Base-by-base conservation (phyloP, 2,329 filamentous ascomycete genomes). In the Clathrospora elynae region DNA sequence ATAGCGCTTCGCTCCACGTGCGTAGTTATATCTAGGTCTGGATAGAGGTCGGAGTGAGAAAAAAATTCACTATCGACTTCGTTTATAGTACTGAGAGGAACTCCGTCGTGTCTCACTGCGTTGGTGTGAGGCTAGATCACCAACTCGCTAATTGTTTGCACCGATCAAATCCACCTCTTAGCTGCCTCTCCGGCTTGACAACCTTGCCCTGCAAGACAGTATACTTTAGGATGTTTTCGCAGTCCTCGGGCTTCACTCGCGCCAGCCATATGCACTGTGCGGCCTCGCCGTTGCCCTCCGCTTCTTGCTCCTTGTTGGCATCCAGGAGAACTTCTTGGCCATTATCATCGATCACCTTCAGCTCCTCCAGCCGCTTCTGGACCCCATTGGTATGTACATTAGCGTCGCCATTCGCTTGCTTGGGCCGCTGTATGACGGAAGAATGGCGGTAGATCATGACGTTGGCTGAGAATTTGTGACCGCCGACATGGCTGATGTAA, bases 401-500 rank as follows among this genome's bases (percentile, higher is more conserved):
- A 7, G 25, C 22, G 8, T 16, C 22, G 5, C 42, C 34, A 32
- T 59, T 59, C 5, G 45, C 36, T 19, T 57, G 30, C 14, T 50
- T 54, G 3, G 55, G 49, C 12, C 40, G 48, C 17, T 57, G 46
- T 0, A 62, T 42, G 0, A 55, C 61, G 2, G 62, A 61, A 0
- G 61, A 76, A 12, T 80, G 79, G 7, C 93, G 81, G 70, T 99
- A 97, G 1, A 99, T 78, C 76, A 99, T 88, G 58, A 97, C 83
- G 62, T 99, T 99, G 18, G 93, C 93, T 32, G 86, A 85, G 73
- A 95, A 97, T 75, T 96, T 96, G 76, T 99, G 93, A 0, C 93
- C 93, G 18, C 93, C 93, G 2, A 96, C 90, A 65, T 99, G 93
- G 56, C 85, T 92, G 64, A 97, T 95, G 67, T 96, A 97, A 73